phyloP scores from a whole-genome alignment of 371 early-diverging fungal species.

The Haplosporangium sp. region DNA sequence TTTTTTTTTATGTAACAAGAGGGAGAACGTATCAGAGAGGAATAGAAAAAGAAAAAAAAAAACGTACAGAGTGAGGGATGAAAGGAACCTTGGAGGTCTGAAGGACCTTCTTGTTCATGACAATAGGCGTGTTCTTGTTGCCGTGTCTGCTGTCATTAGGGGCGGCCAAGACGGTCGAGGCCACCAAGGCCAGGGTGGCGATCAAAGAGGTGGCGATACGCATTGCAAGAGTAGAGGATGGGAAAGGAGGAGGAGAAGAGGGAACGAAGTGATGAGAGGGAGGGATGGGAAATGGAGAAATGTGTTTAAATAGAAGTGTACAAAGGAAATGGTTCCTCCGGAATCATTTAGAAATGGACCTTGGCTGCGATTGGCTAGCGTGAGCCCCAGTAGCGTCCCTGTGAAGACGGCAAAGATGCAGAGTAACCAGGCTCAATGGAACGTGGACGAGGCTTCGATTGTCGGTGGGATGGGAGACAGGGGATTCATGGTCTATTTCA shows the following conservation, averaged over 20 bases:
- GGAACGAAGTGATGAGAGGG: not conserved
- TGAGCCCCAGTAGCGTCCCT: no score
- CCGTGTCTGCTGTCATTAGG: slow-evolving; percentile 18
- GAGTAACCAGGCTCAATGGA: no score
- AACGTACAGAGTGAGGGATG: slow-evolving; percentile 57
- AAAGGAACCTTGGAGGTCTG: slow-evolving; percentile 62
- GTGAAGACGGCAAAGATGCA: no score
- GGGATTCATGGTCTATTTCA: no score
- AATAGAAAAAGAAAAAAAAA: not conserved
- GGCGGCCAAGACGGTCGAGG: slow-evolving; percentile 42
- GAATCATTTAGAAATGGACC: no score
- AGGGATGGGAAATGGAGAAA: not conserved
- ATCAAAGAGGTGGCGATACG: slow-evolving; percentile 37
- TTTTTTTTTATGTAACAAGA: no score
- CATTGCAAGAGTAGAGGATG: slow-evolving; percentile 8
- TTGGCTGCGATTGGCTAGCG: no score
- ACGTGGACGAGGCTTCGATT: no score
- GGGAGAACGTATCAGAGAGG: no score
- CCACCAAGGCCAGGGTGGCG: slow-evolving; percentile 49
- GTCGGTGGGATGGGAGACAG: no score
- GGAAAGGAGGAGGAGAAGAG: not conserved
- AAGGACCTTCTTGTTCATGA: slow-evolving; percentile 58
- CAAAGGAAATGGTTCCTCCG: no score
- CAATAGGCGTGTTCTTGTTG: slow-evolving; percentile 29
- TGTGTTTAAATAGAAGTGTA: no score